Conservation (phyloP, 148 eudicot species). For the Nyssa sinensis region DNA sequence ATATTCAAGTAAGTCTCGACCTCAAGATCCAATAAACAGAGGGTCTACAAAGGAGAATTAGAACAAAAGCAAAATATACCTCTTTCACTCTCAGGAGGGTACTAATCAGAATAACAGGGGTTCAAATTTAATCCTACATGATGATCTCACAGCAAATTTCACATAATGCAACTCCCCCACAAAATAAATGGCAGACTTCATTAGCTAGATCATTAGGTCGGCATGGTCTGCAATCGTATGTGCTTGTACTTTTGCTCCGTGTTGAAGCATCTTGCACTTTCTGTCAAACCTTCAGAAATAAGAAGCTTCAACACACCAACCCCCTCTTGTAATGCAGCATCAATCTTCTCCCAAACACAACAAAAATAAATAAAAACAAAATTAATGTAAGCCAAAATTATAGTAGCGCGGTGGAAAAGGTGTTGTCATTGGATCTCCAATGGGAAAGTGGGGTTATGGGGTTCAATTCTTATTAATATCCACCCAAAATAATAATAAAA, state of each 20-base stretch:
- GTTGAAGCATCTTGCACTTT: conserved; percentile 71
- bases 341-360: conserved; percentile 42
- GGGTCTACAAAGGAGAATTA: no score
- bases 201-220: conserved; percentile 2
- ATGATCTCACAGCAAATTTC: no score
- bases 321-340: conserved; percentile 75
- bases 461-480: neutral
- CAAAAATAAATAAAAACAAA: conserved; percentile 4
- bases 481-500: neutral
- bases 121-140: no score
- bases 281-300: conserved; percentile 54
- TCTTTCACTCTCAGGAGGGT: no score
- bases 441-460: neutral
- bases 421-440: neutral
- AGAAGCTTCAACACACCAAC: conserved; percentile 55
- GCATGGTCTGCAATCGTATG: conserved; percentile 45
- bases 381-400: neutral
- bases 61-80: no score
- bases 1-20: no score
- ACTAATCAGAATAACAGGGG: no score
- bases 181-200: no score
- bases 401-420: neutral
- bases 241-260: conserved; percentile 92
- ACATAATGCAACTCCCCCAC: no score
- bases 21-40: no score